Base-by-base conservation (phyloP, 208 protist genomes). In the Endotrypanum monterogeii region DNA sequence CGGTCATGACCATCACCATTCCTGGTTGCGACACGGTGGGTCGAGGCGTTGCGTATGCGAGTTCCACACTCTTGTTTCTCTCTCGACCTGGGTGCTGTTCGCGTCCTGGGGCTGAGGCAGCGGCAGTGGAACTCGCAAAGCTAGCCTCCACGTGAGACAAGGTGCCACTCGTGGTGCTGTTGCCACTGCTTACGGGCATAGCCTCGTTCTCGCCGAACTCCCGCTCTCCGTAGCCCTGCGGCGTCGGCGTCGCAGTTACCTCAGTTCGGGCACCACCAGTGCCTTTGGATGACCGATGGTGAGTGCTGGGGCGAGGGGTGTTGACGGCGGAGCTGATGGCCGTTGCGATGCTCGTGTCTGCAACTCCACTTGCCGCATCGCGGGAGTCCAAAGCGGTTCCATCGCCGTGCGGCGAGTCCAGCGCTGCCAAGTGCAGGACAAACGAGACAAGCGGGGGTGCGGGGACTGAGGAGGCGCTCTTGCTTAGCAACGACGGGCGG, bases 1-100 rank as follows among this genome's bases (percentile, higher is more conserved):
- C 74, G 1, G 74, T 74, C 74, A 79, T 67, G 50, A 79, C 74
- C 67, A 79, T 69, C 39, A 78, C 16, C 35, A 69, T 12, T 18
- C 50, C 51, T 25, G 56, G 14, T 28, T 8, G 54, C 37, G 68
- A 68, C 23, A 50, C 32, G 32, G 66, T 73, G 6, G 46, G 57
- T 25, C 67, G 67, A 18, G 74, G 74, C 23, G 74, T 78, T 16
- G 67, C 35, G 50, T 60, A 50, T 25, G 52, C 39, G 9, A 66
- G 71, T 32, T 51, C 55, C 12, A 51, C 52, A 25, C 37, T 48
- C 54, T 23, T 73, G 35, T 41, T 57, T 12, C 30, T 52, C 16
- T 52, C 66, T 25, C 63, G 63, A 28, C 41, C 32, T 44, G 39
- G 63, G 44, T 44, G 63, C 39, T 7, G 6, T 25, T 50, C 28